phyloP scores from a whole-genome alignment of 768 basidiomycete species.

The Coprinopsis sp. region DNA sequence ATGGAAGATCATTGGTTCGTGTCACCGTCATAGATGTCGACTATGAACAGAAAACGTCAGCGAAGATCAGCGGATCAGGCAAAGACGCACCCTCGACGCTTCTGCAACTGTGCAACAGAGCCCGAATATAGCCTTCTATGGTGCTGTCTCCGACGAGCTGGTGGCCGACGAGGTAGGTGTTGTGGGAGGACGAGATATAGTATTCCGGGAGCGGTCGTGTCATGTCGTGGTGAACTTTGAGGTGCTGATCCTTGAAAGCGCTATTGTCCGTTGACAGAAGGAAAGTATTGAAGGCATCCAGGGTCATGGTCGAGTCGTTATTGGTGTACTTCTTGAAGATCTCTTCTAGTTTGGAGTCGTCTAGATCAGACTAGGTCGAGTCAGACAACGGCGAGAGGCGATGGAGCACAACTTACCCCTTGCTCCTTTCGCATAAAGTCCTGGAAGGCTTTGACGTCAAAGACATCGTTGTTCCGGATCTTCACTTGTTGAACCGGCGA shows the following conservation, averaged over 20 bases:
- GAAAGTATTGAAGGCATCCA: constrained; percentile 71
- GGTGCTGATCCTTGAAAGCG: constrained; percentile 40
- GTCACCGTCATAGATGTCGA: constrained; percentile 91
- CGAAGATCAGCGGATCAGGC: constrained; percentile 42
- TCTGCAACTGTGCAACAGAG: constrained; percentile 80
- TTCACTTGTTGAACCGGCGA: constrained; percentile 48
- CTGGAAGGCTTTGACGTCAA: constrained; percentile 40
- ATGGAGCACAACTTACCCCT: constrained; percentile 26
- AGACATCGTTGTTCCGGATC: constrained; percentile 25
- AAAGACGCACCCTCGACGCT: constrained; percentile 81
- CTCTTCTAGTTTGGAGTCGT: constrained; percentile 27
- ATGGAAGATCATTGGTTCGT: constrained; percentile 87
- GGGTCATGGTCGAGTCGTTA: constrained; percentile 5
- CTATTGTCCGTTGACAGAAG: constrained; percentile 79
- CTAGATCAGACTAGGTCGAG: constrained; percentile 33
- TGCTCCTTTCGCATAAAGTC: constrained; percentile 46
- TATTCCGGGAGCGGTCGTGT: constrained; percentile 84
- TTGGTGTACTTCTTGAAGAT: constrained; percentile 38
- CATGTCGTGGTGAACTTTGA: constrained; percentile 67
- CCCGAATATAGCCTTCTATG: constrained; percentile 87
- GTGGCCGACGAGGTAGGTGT: constrained; percentile 85
- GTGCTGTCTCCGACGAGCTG: constrained; percentile 84
- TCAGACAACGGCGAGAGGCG: neutral
- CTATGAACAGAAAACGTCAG: constrained; percentile 49
- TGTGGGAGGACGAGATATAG: constrained; percentile 88